Conservation (phyloP, 1,284 basidiomycete species). For the Boletus smithii region DNA sequence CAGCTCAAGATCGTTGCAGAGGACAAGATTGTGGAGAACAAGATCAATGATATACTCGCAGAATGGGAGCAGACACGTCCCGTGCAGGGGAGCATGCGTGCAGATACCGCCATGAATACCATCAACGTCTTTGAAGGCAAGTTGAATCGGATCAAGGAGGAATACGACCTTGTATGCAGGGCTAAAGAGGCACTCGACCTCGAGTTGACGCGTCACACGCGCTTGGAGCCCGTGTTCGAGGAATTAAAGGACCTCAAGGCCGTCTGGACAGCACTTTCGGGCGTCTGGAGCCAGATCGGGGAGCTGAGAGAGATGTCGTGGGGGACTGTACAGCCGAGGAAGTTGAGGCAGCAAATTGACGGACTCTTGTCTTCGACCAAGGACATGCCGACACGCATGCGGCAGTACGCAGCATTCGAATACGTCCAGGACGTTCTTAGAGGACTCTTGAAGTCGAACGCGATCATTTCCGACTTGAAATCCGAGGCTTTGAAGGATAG, state of each 20-base stretch:
- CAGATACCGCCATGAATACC: constrained; percentile 92
- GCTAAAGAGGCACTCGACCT: constrained; percentile 97
- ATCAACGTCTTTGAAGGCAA: constrained; percentile 94
- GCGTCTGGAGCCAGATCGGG: constrained; percentile 91
- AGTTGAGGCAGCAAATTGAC: constrained; percentile 93
- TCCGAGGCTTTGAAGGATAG: constrained; percentile 97
- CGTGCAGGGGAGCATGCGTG: constrained; percentile 92
- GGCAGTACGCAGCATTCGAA: constrained; percentile 98
- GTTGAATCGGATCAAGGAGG: constrained; percentile 85
- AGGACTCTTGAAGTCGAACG: constrained; percentile 85
- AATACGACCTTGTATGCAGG: constrained; percentile 89
- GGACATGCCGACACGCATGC: constrained; percentile 98
- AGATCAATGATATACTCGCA: constrained; percentile 82
- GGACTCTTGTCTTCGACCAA: constrained; percentile 85
- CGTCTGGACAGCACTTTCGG: constrained; percentile 98
- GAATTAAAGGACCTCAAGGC: constrained; percentile 95
- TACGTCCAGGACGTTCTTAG: constrained; percentile 92
- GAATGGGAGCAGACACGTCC: constrained; percentile 98
- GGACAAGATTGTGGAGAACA: constrained; percentile 95
- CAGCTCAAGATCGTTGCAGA: constrained; percentile 99
- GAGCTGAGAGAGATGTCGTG: constrained; percentile 89
- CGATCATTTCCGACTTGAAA: constrained; percentile 88
- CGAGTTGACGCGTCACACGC: constrained; percentile 86
- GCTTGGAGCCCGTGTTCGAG: constrained; percentile 90
- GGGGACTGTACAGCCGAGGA: constrained; percentile 92